Evolutionary conservation across 2,329 filamentous ascomycete species (phyloP), one percentile per base, ranked within the genome.

Genomic region (Fusarium mundagurra): DNA sequence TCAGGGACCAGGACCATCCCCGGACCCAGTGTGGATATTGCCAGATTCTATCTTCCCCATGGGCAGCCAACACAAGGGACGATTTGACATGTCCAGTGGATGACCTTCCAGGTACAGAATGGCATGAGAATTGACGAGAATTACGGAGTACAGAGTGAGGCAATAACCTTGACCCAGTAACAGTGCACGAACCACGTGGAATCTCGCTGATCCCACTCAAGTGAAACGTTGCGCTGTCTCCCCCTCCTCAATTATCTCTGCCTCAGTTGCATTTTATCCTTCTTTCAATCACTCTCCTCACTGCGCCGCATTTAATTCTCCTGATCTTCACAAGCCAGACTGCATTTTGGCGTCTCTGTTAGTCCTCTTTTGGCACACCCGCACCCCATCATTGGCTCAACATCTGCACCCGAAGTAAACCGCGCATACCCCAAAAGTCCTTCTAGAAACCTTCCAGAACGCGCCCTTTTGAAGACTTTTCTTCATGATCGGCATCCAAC

Each of bases 361-460:
- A 47, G 12, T 41, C 33, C 45, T 44, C 24, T 43, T 48, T 27
- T 24, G 47, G 13, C 65, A 33, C 61, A 31, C 33, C 17, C 27
- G 31, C 14, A n/a, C 0, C 29, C 24, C 24, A 24, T 43, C 50
- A 62, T 54, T 61, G 64, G 65, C 11, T 18, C 44, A 16, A 17
- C 24, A 29, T 64, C 43, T 18, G 48, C 36, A 29, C 47, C 63
- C 41, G 47, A 45, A 43, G 31, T 50, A 64, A 69, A 69, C 27
- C 48, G 36, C 38, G 27, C 61, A 27, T 39, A n/a, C 36, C 43
- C n/a, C 44, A 20, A 51, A 72, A 73, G 29, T 36, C 47, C 34
- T 74, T 74, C 71, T 55, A 70, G 65, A 73, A 73, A 10, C 27
- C 31, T 71, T 74, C 58, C 43, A 50, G 62, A 74, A 72, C 22